Percentiles rank a stretch among this genome's conserved stretches.
Conservation (phyloP, 129 eudicot species). For the Lactuca sativa region DNA sequence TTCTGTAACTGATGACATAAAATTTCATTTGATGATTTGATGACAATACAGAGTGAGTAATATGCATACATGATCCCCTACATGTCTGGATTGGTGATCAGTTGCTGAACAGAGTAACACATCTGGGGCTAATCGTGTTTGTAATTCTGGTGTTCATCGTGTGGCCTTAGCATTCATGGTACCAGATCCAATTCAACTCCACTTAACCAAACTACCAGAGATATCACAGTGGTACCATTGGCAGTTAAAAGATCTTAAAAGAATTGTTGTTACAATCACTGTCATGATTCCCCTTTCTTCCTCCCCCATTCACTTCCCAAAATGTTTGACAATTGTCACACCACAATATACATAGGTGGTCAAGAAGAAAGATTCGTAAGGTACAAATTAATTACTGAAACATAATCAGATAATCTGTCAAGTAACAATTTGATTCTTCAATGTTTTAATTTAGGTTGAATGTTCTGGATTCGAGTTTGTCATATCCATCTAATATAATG, state of each 20-base stretch:
- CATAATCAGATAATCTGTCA: not conserved
- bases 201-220: not conserved
- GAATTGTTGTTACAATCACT: not conserved
- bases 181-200: constrained; percentile 12
- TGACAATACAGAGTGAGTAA: constrained; percentile 14
- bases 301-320: constrained; percentile 18
- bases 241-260: constrained; percentile 3
- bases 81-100: not conserved
- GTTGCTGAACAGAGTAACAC: constrained; percentile 7
- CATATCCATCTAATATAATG: constrained; percentile 46
- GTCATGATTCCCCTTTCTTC: constrained; percentile 22
- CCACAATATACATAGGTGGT: constrained; percentile 48
- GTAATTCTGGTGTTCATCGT: constrained; percentile 3
- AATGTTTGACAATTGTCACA: constrained; percentile 37
- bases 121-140: not conserved
- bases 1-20: not conserved
- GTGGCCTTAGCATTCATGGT: constrained; percentile 2
- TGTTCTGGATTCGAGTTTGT: constrained; percentile 39
- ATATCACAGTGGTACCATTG: not conserved
- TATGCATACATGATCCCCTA: constrained; percentile 2
- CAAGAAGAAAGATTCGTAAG: constrained; percentile 61
- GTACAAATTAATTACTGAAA: constrained; percentile 24
- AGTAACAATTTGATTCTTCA: not conserved
- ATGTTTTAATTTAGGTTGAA: constrained; percentile 39
- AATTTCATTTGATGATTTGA: constrained; percentile 8